Evolutionary conservation across 345 rosid species (phyloP).

Genomic region (Syzygium aromaticum): DNA sequence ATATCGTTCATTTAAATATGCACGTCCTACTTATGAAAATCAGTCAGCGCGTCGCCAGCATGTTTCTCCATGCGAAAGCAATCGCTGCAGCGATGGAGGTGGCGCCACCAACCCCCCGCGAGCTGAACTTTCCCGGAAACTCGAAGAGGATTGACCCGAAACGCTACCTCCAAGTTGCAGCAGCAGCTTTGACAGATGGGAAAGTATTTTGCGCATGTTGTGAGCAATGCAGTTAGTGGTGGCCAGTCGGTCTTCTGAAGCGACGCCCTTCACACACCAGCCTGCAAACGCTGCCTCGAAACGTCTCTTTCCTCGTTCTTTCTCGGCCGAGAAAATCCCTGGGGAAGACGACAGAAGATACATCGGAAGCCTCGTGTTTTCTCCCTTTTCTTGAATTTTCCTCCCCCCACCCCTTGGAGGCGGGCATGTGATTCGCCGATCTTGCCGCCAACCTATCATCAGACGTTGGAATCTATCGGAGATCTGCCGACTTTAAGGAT

Average conservation of each 20-base stretch:
- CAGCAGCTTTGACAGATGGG: not conserved
- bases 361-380: not conserved
- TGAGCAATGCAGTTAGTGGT: not conserved
- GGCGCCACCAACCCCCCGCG: not conserved
- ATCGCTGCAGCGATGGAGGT: not conserved
- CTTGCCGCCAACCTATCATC: not conserved
- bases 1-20: not conserved
- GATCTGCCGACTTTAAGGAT: not conserved
- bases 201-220: not conserved
- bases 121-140: not conserved
- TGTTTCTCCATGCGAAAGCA: not conserved
- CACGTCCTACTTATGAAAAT: not conserved
- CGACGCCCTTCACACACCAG: not conserved
- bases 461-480: not conserved
- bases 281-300: not conserved
- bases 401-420: not conserved
- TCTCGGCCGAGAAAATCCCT: not conserved
- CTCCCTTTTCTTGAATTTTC: not conserved
- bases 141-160: not conserved
- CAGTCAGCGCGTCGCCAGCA: not conserved
- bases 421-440: not conserved
- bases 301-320: not conserved
- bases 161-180: not conserved
- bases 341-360: not conserved
- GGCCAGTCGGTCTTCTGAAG: not conserved